Percentiles rank a stretch among this genome's conserved stretches.
Evolutionary conservation across 1,284 basidiomycete genomes (phyloP).

Genomic region (Athelia sp.): DNA sequence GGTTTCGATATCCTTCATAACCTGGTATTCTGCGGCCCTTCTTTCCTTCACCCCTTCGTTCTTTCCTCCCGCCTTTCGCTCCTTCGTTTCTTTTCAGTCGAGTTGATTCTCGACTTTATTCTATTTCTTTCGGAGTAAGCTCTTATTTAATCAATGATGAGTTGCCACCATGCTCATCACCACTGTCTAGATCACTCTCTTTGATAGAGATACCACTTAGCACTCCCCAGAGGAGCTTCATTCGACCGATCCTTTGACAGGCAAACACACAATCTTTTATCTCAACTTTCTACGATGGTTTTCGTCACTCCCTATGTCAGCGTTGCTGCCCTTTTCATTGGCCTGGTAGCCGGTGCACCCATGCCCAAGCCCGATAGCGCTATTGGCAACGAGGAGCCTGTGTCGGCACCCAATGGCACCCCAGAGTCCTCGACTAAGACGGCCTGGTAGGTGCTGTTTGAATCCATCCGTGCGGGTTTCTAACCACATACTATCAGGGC

Average conservation of each 20-base stretch:
- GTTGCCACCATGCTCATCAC: not conserved
- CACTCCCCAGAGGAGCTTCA: constrained; percentile 48
- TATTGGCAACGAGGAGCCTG: constrained; percentile 36
- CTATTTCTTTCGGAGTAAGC: constrained; percentile 49
- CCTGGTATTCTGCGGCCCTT: constrained; percentile 14
- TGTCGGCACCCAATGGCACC: constrained; percentile 41
- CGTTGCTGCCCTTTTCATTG: constrained; percentile 46
- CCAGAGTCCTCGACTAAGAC: constrained; percentile 9
- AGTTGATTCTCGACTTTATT: constrained; percentile 57
- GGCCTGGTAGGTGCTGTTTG: not conserved
- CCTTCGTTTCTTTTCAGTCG: constrained; percentile 40
- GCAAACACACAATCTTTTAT: constrained; percentile 43
- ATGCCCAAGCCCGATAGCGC: constrained; percentile 42
- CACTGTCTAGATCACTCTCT: constrained; percentile 53
- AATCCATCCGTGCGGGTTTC: no score
- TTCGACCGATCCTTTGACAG: constrained; percentile 38
- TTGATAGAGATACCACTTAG: constrained; percentile 62
- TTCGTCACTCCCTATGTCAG: constrained; percentile 46
- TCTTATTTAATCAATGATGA: not conserved
- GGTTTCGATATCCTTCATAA: constrained; percentile 1
- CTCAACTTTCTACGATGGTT: constrained; percentile 45
- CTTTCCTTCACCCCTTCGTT: constrained; percentile 29
- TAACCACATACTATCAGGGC: no score
- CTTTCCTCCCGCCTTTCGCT: constrained; percentile 34
- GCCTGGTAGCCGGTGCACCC: constrained; percentile 35